Base-by-base conservation (phyloP, 371 early-diverging fungal genomes). In the Coemansia sp. region DNA sequence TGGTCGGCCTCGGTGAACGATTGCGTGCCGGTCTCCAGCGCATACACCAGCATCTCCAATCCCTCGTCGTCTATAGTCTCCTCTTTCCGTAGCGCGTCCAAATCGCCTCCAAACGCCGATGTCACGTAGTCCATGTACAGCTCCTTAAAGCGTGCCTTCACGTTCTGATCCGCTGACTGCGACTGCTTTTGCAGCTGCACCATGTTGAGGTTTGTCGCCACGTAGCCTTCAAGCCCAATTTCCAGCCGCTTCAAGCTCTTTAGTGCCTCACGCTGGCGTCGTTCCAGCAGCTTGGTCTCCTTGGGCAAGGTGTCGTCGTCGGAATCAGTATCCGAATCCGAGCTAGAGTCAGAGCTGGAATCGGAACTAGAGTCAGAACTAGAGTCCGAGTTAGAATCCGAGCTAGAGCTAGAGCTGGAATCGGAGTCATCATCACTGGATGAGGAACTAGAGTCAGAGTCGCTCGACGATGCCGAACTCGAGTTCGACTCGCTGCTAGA, bases 81-180 rank as follows among this genome's bases (percentile, higher is more conserved):
- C 30, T 62, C 67, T 39, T 73, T 72, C 26, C 75, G 75, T 14
- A 74, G 57, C 38, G 43, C 43, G 32, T 74, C 67, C 4, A 74
- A 63, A 58, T 74, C 75, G 0, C 67, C 20, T 8, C 75, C 75
- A 58, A 74, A 74, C 5, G 67, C 75, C 5, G 48, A 59, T 1
- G 75, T 67, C 10, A 67, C 58, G 30, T 71, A 65, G 20, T 73
- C 74, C 75, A 74, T 74, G 56, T 74, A 74, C 16, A 74, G 53
- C 39, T 73, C 62, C 36, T 66, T 74, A 57, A 72, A 74, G 55
- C 57, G 60, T n/a, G 59, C 42, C 38, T 43, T 41, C 16, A 55
- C 41, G 34, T 39, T 43, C 49, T 30, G 47, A 50, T 66, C 73
- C 13, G 34, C 39, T n/a, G 54, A 54, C 6, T 26, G 8, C 10